Evolutionary conservation across 331 rosid genomes (phyloP).

Genomic region (Dryas integrifolia): DNA sequence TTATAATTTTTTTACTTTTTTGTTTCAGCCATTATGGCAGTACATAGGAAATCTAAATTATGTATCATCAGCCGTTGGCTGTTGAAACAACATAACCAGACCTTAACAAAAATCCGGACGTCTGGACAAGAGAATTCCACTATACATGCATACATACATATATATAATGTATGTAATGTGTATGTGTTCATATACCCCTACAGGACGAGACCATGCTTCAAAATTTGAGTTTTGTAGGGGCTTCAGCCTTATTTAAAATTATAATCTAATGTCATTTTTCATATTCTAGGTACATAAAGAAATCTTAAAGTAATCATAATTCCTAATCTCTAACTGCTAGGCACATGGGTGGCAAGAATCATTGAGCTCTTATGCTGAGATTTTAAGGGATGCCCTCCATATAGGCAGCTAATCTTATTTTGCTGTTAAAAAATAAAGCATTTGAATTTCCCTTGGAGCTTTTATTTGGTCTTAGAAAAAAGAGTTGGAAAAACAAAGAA

Average conservation of each 20-base stretch:
- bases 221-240: not conserved
- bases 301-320: not conserved
- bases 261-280: not conserved
- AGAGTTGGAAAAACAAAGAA: not conserved
- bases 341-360: not conserved
- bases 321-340: not conserved
- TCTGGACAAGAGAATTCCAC: not conserved
- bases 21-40: not conserved
- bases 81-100: not conserved
- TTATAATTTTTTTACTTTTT: not conserved
- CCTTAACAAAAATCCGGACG: not conserved
- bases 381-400: not conserved
- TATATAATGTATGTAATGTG: not conserved
- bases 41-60: not conserved
- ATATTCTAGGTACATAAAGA: not conserved
- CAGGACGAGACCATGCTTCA: not conserved
- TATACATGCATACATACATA: not conserved
- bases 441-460: not conserved
- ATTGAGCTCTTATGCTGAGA: constrained; percentile 4
- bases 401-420: not conserved
- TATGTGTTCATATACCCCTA: not conserved
- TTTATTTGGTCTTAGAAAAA: not conserved
- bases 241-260: not conserved
- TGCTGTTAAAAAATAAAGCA: not conserved
- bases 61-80: not conserved